phyloP scores from a whole-genome alignment of 2,329 filamentous ascomycete species.

The Hypoxylon sp. region DNA sequence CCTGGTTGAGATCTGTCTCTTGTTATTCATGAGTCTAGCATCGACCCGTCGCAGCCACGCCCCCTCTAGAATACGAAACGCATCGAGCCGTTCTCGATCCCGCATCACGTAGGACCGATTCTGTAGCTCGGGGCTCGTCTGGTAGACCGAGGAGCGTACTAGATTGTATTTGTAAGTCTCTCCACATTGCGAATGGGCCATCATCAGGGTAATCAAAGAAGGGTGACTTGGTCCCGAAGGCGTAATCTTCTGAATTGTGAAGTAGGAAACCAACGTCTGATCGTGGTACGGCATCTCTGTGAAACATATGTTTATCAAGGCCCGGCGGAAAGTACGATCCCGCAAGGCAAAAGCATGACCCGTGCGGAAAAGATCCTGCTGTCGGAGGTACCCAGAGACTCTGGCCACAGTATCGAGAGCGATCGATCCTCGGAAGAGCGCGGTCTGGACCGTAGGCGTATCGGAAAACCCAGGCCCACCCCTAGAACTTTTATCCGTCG shows the following conservation, averaged over 20 bases:
- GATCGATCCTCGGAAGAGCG: background rate
- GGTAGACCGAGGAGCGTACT: background rate
- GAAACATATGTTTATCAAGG: background rate
- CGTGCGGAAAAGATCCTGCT: background rate
- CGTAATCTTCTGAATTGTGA: background rate
- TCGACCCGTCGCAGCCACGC: background rate
- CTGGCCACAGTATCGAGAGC: background rate
- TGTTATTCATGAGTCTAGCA: background rate
- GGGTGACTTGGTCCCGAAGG: background rate
- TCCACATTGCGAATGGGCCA: background rate
- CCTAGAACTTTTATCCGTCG: background rate
- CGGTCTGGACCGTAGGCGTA: background rate
- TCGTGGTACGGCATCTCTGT: background rate
- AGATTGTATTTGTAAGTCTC: background rate
- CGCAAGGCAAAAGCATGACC: background rate
- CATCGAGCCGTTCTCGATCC: background rate
- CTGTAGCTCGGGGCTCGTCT: background rate
- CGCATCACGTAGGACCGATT: background rate
- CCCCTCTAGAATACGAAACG: background rate
- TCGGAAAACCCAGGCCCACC: background rate
- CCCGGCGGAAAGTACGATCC: background rate
- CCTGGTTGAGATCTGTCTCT: background rate
- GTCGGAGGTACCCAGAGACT: background rate
- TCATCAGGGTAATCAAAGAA: background rate
- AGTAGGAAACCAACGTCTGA: background rate